Percentiles rank a stretch among this genome's conserved stretches.
phyloP scores from a whole-genome alignment of 2,329 filamentous ascomycete species.

The Sporothrix luriei region DNA sequence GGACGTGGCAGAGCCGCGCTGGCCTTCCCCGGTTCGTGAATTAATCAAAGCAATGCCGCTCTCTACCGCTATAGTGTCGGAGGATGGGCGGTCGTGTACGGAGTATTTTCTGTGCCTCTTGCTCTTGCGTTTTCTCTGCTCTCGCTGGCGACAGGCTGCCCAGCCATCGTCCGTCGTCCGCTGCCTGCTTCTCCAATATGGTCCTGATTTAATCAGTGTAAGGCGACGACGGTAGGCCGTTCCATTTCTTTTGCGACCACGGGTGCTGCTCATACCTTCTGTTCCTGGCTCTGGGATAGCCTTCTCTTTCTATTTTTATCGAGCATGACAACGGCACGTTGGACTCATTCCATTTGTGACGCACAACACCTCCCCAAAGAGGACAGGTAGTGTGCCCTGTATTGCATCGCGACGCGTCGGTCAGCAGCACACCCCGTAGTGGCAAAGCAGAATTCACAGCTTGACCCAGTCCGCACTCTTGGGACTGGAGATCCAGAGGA shows the following conservation, averaged over 20 bases:
- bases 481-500: background rate
- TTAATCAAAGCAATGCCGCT: background rate
- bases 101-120: background rate
- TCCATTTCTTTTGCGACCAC: slow-evolving; percentile 3
- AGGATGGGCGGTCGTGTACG: background rate
- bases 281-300: slow-evolving; percentile 3
- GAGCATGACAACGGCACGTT: background rate
- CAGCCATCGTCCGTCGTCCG: background rate
- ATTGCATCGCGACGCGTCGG: background rate
- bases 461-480: background rate
- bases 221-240: background rate
- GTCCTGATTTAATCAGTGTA: slow-evolving; percentile 19
- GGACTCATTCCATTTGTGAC: background rate
- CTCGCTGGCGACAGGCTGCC: background rate
- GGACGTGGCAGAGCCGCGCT: background rate
- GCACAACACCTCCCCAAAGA: background rate
- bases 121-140: no score
- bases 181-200: background rate
- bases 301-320: background rate
- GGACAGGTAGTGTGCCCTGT: no score
- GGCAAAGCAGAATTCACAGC: background rate
- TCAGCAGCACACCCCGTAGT: background rate
- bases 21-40: background rate
- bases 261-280: slow-evolving; percentile 12
- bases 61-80: background rate